These are phyloP conservation scores for Eragrostis curvula DNA, from an alignment of 176 grass and related monocot species.

Conservation along the genomic window DNA sequence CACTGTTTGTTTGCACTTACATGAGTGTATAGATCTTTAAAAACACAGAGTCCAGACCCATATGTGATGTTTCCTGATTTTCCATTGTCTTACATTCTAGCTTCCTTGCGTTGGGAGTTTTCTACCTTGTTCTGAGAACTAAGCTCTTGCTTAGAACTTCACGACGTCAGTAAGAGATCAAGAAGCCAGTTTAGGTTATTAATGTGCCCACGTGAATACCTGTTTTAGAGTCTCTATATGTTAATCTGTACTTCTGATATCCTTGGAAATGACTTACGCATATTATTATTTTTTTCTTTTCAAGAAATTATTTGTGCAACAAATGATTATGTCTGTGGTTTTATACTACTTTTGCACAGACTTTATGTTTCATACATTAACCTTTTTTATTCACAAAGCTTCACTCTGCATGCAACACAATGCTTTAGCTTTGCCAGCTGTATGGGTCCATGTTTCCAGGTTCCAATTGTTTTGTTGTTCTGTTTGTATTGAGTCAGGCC, in stretches of 20 bases:
- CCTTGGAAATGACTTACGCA: neutral
- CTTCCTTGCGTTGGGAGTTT: neutral
- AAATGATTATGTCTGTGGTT: constrained; percentile 26
- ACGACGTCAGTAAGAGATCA: neutral
- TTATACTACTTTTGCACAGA: neutral
- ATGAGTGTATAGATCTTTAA: constrained; percentile 23
- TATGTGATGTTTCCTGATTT: constrained; percentile 9
- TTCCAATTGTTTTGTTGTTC: neutral
- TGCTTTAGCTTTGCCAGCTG: constrained; percentile 27
- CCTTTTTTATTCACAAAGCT: neutral
- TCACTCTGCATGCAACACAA: neutral
- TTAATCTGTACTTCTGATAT: constrained; percentile 17
- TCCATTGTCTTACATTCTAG: neutral
- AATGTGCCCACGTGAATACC: neutral
- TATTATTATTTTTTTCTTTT: neutral
- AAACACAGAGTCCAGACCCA: neutral
- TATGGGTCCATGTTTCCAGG: constrained; percentile 15
- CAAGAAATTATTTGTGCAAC: neutral
- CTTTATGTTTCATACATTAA: constrained; percentile 33
- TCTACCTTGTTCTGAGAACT: neutral
- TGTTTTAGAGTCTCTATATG: neutral
- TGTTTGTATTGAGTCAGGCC: neutral
- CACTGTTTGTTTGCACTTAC: neutral
- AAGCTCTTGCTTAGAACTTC: neutral
- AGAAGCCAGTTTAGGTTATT: neutral